Percentiles rank a stretch among this genome's conserved stretches.
These are phyloP conservation scores for Venturia effusa DNA, from an alignment of 2,329 filamentous ascomycete species.

Conservation along the genomic window DNA sequence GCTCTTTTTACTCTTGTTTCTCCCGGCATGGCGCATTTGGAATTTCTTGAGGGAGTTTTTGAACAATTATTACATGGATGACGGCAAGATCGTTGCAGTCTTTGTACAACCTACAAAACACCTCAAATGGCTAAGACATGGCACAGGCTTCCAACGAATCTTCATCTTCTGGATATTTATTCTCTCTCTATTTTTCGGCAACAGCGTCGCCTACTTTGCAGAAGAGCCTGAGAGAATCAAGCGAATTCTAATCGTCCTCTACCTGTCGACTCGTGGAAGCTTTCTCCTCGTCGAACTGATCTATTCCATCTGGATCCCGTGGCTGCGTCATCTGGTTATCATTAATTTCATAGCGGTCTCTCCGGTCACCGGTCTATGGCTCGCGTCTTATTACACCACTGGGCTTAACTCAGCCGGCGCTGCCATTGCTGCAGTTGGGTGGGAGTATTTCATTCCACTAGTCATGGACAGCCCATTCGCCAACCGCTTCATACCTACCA, in stretches of 20 bases:
- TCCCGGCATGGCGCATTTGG: conserved; percentile 15
- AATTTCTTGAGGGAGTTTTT: conserved; percentile 14
- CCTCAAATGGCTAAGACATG: background rate
- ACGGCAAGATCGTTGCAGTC: background rate
- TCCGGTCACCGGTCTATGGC: background rate
- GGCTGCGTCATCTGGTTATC: conserved; percentile 3
- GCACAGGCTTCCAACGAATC: conserved; percentile 13
- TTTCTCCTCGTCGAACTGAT: background rate
- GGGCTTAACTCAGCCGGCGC: background rate
- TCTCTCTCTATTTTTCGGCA: conserved; percentile 13
- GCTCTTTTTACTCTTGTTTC: conserved; percentile 13
- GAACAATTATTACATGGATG: conserved; percentile 11
- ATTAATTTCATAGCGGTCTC: background rate
- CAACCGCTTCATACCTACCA: background rate
- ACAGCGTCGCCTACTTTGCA: conserved; percentile 14
- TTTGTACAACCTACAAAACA: too few species aligned
- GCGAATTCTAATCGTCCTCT: conserved; percentile 11
- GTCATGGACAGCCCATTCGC: background rate
- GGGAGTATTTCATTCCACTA: background rate
- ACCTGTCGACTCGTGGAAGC: conserved; percentile 10
- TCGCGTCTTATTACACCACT: background rate
- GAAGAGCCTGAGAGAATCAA: background rate
- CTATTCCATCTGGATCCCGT: conserved; percentile 10
- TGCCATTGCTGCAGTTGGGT: conserved; percentile 5
- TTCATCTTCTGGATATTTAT: conserved; percentile 15